Evolutionary conservation across 495 filamentous ascomycete genomes (phyloP).

Genomic region (Letharia columbiana): DNA sequence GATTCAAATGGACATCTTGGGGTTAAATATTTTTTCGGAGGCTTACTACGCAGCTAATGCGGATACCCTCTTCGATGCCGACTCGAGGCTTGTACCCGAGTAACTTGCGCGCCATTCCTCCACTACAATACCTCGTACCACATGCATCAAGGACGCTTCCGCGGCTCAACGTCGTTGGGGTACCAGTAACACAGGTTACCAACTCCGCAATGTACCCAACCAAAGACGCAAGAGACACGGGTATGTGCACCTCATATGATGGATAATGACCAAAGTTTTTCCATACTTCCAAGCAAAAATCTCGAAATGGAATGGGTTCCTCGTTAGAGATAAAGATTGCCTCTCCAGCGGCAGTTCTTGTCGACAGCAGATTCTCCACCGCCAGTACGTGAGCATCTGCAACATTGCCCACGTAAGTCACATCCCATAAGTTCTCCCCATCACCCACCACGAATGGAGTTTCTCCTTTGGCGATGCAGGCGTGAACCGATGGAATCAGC

Average conservation of each 20-base stretch:
- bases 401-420: conserved; percentile 52
- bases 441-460: conserved; percentile 50
- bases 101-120: conserved; percentile 46
- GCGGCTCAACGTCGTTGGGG: conserved; percentile 42
- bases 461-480: conserved; percentile 46
- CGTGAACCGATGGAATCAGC: conserved; percentile 45
- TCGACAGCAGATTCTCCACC: conserved; percentile 47
- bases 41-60: conserved; percentile 41
- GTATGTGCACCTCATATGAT: conserved; percentile 44
- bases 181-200: conserved; percentile 44
- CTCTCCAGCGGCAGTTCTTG: conserved; percentile 49
- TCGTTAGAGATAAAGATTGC: conserved; percentile 59
- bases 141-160: conserved; percentile 51
- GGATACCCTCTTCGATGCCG: conserved; percentile 47
- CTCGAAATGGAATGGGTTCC: conserved; percentile 51
- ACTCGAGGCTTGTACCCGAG: conserved; percentile 52
- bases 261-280: conserved; percentile 50
- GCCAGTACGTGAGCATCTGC: conserved; percentile 57
- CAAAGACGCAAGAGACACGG: conserved; percentile 41
- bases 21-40: not conserved
- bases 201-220: conserved; percentile 42
- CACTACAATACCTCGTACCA: conserved; percentile 45
- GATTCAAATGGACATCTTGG: too few species aligned
- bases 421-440: conserved; percentile 52
- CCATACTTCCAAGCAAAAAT: conserved; percentile 54